Conservation (phyloP, 2,329 filamentous ascomycete genomes). For the Phaeosphaeriaceae sp. region DNA sequence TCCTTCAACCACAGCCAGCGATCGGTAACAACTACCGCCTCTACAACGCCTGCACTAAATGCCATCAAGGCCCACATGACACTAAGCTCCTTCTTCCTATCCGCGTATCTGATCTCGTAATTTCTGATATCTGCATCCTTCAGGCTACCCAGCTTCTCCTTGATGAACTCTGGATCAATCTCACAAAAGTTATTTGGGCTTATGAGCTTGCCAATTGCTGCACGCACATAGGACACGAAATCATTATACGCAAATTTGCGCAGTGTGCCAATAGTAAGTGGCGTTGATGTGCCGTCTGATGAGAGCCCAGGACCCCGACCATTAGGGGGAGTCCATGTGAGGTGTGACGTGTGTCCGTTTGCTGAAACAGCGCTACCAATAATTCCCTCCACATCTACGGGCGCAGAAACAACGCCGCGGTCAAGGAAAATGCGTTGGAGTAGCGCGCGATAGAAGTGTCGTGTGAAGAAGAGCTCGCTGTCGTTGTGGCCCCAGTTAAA, state of each 20-base stretch:
- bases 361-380: constrained; percentile 49
- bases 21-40: constrained; percentile 89
- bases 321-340: constrained; percentile 43
- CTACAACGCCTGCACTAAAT: constrained; percentile 86
- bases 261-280: constrained; percentile 86
- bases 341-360: constrained; percentile 40
- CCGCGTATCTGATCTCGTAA: constrained; percentile 71
- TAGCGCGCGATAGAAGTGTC: constrained; percentile 90
- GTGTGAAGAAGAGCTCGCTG: constrained; percentile 85
- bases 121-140: constrained; percentile 75
- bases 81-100: constrained; percentile 79
- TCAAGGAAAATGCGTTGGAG: constrained; percentile 94
- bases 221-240: constrained; percentile 78
- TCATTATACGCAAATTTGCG: constrained; percentile 79
- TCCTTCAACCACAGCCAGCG: constrained; percentile 87
- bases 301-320: constrained; percentile 58
- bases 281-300: constrained; percentile 66
- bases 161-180: constrained; percentile 58
- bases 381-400: constrained; percentile 41
- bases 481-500: constrained; percentile 86
- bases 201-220: constrained; percentile 75
- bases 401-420: constrained; percentile 72
- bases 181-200: constrained; percentile 43
- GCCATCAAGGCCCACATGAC: constrained; percentile 96
- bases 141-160: constrained; percentile 69